Conservation (phyloP, 2,329 filamentous ascomycete species). For the Neoarthrinium moseri region DNA sequence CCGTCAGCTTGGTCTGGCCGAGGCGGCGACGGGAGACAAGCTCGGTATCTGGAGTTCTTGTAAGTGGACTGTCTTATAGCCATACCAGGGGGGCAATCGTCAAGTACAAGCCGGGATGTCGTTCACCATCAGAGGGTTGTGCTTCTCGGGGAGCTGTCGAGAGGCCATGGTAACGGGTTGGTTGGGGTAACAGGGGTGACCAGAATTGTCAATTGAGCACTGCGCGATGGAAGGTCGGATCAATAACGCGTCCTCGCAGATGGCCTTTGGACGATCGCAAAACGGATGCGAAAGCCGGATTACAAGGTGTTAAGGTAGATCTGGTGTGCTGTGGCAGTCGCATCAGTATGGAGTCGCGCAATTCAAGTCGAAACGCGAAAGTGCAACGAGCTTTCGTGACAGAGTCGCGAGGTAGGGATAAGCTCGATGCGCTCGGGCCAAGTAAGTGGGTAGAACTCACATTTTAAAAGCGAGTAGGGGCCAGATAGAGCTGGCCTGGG, state of each 20-base stretch:
- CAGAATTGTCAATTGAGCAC: neutral
- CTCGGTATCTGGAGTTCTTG: slow-evolving; percentile 56
- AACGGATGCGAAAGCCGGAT: neutral
- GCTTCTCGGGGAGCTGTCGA: slow-evolving; percentile 55
- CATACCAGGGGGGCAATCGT: slow-evolving; percentile 7
- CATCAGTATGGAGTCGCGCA: neutral
- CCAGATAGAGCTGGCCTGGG: neutral
- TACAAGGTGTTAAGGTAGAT: neutral
- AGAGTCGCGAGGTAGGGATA: slow-evolving; percentile 8
- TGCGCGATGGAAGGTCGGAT: neutral
- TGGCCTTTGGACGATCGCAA: neutral
- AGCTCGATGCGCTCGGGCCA: slow-evolving; percentile 8
- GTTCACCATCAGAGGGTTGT: slow-evolving; percentile 66
- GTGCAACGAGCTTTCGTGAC: slow-evolving; percentile 7
- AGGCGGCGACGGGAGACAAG: slow-evolving; percentile 83
- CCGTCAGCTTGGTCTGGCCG: slow-evolving; percentile 86
- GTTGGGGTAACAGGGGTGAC: too few species aligned
- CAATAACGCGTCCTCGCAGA: neutral
- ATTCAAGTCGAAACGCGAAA: slow-evolving; percentile 1
- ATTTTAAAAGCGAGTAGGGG: neutral
- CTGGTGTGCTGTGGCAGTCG: neutral
- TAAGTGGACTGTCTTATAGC: slow-evolving; percentile 14
- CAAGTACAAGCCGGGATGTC: slow-evolving; percentile 61
- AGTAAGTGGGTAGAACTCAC: neutral
- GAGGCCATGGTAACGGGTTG: slow-evolving; percentile 32